Conservation (phyloP, 257 asterid species). For the Nicotiana tabacum region DNA sequence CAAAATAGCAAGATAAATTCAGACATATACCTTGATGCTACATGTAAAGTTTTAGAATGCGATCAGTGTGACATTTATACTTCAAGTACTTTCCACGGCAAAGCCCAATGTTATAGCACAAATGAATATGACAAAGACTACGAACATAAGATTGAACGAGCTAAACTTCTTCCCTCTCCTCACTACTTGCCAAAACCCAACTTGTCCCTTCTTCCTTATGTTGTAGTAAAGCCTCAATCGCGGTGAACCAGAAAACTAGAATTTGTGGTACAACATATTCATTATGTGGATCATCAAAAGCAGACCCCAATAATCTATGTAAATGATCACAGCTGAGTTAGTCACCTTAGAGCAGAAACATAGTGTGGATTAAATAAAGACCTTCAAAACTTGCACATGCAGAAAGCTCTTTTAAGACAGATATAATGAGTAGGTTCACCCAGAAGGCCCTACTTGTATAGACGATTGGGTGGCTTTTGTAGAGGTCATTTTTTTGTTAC, state of each 20-base stretch:
- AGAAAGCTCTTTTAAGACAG: background rate
- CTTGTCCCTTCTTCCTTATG: background rate
- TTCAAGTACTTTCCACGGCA: background rate
- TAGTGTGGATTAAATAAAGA: background rate
- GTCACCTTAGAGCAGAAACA: background rate
- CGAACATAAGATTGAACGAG: background rate
- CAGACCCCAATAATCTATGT: background rate
- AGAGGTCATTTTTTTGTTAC: background rate
- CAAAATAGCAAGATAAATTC: background rate
- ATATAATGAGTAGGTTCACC: conserved; percentile 1
- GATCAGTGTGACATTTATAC: background rate
- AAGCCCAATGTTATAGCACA: background rate
- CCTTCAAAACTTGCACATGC: background rate
- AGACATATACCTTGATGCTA: background rate
- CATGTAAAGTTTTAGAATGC: background rate
- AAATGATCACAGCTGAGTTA: background rate
- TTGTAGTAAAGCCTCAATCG: background rate
- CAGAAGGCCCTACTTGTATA: conserved; percentile 3
- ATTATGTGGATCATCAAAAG: background rate
- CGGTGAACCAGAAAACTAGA: background rate
- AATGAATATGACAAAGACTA: background rate
- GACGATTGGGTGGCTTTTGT: conserved; percentile 5
- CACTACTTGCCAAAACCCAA: background rate
- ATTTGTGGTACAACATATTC: background rate
- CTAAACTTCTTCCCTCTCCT: background rate